Evolutionary conservation across 345 rosid species (phyloP).

Genomic region (Sonneratia caseolaris): DNA sequence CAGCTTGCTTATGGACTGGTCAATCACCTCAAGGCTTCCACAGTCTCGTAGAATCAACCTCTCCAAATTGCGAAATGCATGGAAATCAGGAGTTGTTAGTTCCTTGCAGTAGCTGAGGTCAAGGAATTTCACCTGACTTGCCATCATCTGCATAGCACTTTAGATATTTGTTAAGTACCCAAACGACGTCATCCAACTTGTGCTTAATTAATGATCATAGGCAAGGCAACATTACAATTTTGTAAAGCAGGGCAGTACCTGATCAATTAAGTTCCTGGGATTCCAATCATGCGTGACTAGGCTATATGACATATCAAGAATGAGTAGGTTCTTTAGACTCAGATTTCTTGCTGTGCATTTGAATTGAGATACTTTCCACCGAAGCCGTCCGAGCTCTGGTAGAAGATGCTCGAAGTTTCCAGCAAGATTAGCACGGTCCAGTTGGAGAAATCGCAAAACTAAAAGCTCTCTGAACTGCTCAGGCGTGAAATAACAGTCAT

Average conservation of each 20-base stretch:
- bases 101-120: not conserved
- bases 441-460: not conserved
- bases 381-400: slow-evolving; percentile 1
- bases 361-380: not conserved
- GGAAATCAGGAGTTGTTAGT: slow-evolving; percentile 2
- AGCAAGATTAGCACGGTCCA: not conserved
- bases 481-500: not conserved
- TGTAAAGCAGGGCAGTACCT: not conserved
- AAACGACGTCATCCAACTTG: not conserved
- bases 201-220: not conserved
- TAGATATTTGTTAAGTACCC: not conserved
- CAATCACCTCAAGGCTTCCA: not conserved
- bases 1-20: slow-evolving; percentile 5
- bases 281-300: not conserved
- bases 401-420: slow-evolving; percentile 5
- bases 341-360: not conserved
- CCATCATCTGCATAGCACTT: not conserved
- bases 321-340: not conserved
- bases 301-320: slow-evolving; percentile 5
- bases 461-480: not conserved
- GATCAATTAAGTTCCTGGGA: not conserved
- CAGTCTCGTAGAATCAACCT: not conserved
- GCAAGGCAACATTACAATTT: not conserved
- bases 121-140: not conserved
- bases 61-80: not conserved